Base-by-base conservation (phyloP, 768 basidiomycete species). In the Mycena olivaceomarginata region DNA sequence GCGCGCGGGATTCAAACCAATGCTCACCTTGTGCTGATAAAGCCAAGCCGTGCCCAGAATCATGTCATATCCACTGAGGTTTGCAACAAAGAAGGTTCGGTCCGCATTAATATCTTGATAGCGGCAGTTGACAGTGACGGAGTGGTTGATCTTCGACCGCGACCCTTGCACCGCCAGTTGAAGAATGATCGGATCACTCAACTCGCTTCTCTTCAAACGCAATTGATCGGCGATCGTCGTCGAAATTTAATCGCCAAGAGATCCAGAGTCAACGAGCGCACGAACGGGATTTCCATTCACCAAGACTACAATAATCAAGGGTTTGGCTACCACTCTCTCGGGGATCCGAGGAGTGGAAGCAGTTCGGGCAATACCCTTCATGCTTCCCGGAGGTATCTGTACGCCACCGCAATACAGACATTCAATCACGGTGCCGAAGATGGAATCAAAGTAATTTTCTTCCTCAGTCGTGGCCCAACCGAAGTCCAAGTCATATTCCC, bases 141-240 rank as follows among this genome's bases (percentile, higher is more conserved):
- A 31, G 31, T 31, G 31, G 31, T 31, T 31, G 31, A 31, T 31
- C 31, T 31, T 83, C 0, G 83, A 80, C 0, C 78, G 70, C 0
- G 85, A 87, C 0, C 87, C 87, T 8, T 81, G 79, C 0, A 84
- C 84, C 0, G 85, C 85, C 0, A 88, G 60, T 37, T 86, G 83
- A 0, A 86, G 63, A 0, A 79, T 80, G 11, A 86, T 46, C 0
- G 83, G 83, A 18, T 83, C 86, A 0, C 37, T 75, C 0, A 86
- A 70, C 10, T 57, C 48, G 4, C 73, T 59, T 0, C 37, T 12
- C 5, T 57, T 15, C 0, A 85, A 9, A 0, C 77, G 59, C 0
- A 87, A 56, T 59, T 86, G 85, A 31, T 87, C 80, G 0, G 79
- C 83, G 0, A 87, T 5, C 0, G 75, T 84, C 0, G 82, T 70